phyloP scores from a whole-genome alignment of 176 grass and related monocot species.

The Dactylis glomerata region DNA sequence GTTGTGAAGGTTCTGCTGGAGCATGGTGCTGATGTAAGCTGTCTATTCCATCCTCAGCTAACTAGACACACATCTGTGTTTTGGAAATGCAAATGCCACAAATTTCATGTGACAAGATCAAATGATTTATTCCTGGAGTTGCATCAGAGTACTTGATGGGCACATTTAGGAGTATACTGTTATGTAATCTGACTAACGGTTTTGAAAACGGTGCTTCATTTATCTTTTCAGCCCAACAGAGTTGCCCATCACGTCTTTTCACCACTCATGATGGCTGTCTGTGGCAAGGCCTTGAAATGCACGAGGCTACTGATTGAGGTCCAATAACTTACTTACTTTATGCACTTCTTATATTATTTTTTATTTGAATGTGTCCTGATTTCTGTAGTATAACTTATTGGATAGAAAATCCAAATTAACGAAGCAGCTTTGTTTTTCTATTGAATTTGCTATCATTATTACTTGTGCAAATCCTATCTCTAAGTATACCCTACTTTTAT shows the following conservation, averaged over 20 bases:
- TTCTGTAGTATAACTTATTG: neutral
- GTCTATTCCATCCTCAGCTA: too few species aligned
- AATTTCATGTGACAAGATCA: too few species aligned
- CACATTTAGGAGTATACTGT: neutral
- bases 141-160: too few species aligned
- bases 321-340: neutral
- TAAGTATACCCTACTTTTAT: neutral
- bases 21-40: too few species aligned
- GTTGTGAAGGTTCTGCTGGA: too few species aligned
- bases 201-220: neutral
- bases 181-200: neutral
- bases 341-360: neutral
- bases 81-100: too few species aligned
- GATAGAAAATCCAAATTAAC: neutral
- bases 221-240: neutral
- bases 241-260: neutral
- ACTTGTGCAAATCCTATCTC: neutral
- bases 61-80: too few species aligned
- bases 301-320: neutral
- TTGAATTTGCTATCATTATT: neutral
- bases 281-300: neutral
- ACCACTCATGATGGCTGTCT: neutral
- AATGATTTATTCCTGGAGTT: neutral
- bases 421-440: neutral
- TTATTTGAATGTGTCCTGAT: neutral